These are phyloP conservation scores for Russula sp. DNA, from an alignment of 768 basidiomycete genomes.

Conservation along the genomic window DNA sequence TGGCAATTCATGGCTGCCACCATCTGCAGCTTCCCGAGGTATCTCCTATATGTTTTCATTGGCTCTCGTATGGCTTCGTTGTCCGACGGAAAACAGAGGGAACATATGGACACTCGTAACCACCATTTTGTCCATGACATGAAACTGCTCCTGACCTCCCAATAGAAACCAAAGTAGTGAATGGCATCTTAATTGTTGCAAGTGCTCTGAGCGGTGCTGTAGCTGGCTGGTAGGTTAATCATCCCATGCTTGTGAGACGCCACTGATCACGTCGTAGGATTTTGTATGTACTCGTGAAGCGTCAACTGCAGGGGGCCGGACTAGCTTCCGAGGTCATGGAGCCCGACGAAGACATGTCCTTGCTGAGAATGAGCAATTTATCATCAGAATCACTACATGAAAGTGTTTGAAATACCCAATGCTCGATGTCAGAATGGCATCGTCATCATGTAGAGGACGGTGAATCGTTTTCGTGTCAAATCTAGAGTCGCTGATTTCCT, in stretches of 20 bases:
- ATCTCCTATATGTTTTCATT: constrained; percentile 67
- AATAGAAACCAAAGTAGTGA: constrained; percentile 58
- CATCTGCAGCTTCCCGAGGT: constrained; percentile 59
- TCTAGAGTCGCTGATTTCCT: not conserved
- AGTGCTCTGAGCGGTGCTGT: constrained; percentile 52
- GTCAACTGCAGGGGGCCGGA: constrained; percentile 43
- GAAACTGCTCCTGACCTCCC: not conserved
- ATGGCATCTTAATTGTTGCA: constrained; percentile 48
- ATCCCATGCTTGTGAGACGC: not conserved
- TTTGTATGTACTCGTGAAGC: constrained; percentile 58
- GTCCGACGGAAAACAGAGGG: constrained; percentile 69
- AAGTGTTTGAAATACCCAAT: not conserved
- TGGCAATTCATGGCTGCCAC: constrained; percentile 76
- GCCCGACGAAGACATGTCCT: constrained; percentile 51
- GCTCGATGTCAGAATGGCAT: not conserved
- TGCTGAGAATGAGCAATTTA: constrained; percentile 36
- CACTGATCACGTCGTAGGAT: constrained; percentile 37
- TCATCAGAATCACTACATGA: constrained; percentile 24
- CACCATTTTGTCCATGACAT: constrained; percentile 11
- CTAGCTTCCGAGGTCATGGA: constrained; percentile 53
- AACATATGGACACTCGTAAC: constrained; percentile 69
- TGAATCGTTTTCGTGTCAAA: not conserved
- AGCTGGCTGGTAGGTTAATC: constrained; percentile 55
- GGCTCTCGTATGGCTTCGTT: constrained; percentile 67
- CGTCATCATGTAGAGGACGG: not conserved